A percentile compares a stretch with the other conserved stretches of the same genome.
Conservation (phyloP, 768 basidiomycete genomes). For the Omphalotus guepiniiformis region DNA sequence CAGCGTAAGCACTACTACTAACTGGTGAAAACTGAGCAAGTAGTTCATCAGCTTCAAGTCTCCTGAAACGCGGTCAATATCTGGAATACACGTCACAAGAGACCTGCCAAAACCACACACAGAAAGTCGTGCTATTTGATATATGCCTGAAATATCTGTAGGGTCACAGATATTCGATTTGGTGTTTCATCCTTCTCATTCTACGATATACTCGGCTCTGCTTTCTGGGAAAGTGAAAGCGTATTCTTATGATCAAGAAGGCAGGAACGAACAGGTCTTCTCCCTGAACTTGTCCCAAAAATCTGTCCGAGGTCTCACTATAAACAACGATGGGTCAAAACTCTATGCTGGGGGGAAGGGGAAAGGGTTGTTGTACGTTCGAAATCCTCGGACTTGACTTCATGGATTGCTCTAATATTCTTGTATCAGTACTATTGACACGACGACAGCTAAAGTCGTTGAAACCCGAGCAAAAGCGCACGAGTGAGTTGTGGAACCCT, state of each 20-base stretch:
- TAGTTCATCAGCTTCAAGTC: too few species aligned
- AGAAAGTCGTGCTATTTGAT: too few species aligned
- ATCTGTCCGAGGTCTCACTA: slow-evolving; percentile 73
- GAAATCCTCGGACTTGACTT: neutral
- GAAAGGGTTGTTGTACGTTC: slow-evolving; percentile 69
- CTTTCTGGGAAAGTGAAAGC: slow-evolving; percentile 83
- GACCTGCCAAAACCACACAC: too few species aligned
- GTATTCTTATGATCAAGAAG: slow-evolving; percentile 72
- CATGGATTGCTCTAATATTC: neutral
- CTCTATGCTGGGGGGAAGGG: slow-evolving; percentile 82
- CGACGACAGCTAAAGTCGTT: slow-evolving; percentile 45
- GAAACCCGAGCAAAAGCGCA: slow-evolving; percentile 53
- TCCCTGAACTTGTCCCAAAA: slow-evolving; percentile 72
- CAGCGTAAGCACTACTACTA: too few species aligned
- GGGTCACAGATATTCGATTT: slow-evolving; percentile 87
- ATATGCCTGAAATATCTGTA: slow-evolving; percentile 59
- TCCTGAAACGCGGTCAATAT: too few species aligned
- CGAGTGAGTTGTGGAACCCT: slow-evolving; percentile 51
- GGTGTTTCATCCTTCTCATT: slow-evolving; percentile 72
- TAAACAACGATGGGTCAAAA: slow-evolving; percentile 61
- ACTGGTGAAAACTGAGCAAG: too few species aligned
- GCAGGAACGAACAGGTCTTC: slow-evolving; percentile 52
- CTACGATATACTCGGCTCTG: slow-evolving; percentile 73
- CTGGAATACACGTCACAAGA: too few species aligned
- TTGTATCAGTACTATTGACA: slow-evolving; percentile 59